Base-by-base conservation (phyloP, 352 stramenopile genomes). In the Phytophthora nicotianae region DNA sequence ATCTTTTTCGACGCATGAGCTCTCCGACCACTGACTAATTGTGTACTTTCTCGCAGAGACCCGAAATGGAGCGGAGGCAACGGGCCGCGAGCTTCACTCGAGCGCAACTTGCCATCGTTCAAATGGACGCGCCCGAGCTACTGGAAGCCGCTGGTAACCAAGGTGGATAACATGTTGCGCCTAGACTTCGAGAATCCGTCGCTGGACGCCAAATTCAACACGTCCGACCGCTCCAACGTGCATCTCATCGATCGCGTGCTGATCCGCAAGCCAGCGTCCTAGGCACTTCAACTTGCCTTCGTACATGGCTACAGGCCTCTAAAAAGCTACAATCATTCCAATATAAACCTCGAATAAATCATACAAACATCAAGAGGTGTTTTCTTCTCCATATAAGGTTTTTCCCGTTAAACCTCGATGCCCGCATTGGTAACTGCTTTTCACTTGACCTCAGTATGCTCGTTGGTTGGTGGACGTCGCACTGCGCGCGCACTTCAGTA, bases 111-210 rank as follows among this genome's bases (percentile, higher is more conserved):
- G 63, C 84, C 83, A 17, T 88, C 86, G 46, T 80, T 90, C 70
- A 66, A 86, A 54, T 93, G 85, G 84, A 77, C 70, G 24, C 63
- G 72, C 14, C 86, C 86, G 23, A 95, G 85, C 69, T 93, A 90
- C 59, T 93, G 84, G 86, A 87, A 91, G 57, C 84, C 84, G 50
- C 66, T 90, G 71, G 75, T 90, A 58, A 89, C 80, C 53, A 90
- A 85, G 62, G 81, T 93, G 55, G 83, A 88, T 70, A 92, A 91
- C 58, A 86, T 95, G 65, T 56, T 95, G 58, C 84, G 86, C 19
- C 57, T 93, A 46, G 86, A 95, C 57, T 93, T 95, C 53, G 87
- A 95, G 62, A 90, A 95, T 60, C 81, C 78, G 17, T 81, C 77
- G 40, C 68, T 94, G 14, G 85, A 94, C 52, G 62, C 33, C 48